A percentile compares a stretch with the other conserved stretches of the same genome.
phyloP scores from a whole-genome alignment of 208 protist species.

The Trypanosoma boissoni region DNA sequence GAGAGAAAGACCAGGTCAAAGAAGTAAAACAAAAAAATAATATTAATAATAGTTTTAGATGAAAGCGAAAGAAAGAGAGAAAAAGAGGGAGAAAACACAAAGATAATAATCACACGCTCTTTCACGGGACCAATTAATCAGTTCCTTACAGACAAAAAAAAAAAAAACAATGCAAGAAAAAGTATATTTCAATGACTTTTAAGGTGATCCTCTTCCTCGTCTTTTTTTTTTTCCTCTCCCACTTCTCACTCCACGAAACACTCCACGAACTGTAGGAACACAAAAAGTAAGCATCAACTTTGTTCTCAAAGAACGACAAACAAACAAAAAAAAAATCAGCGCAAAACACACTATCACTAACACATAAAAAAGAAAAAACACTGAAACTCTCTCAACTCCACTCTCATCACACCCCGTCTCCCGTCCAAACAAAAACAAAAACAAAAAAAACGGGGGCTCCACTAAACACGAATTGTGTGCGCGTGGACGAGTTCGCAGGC shows the following conservation, averaged over 20 bases:
- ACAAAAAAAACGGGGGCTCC: too few species aligned
- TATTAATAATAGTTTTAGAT: too few species aligned
- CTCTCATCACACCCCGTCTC: not conserved
- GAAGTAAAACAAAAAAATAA: not conserved
- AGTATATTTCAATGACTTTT: not conserved
- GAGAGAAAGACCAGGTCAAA: too few species aligned
- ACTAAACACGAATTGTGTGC: too few species aligned
- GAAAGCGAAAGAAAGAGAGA: not conserved
- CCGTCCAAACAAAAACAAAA: too few species aligned
- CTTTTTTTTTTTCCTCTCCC: too few species aligned
- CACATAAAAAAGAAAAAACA: not conserved
- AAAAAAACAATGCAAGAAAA: not conserved
- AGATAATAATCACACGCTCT: not conserved
- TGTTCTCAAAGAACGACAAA: not conserved
- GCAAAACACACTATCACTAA: not conserved
- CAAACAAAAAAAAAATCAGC: not conserved
- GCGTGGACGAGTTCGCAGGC: conserved; percentile 16
- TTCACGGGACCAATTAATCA: not conserved
- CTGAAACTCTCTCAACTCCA: not conserved
- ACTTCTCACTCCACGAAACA: too few species aligned
- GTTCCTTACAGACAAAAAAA: not conserved
- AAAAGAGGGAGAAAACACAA: not conserved
- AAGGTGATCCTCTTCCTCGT: too few species aligned
- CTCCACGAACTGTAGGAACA: too few species aligned
- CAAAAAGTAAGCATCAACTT: too few species aligned